A percentile compares a stretch with the other conserved stretches of the same genome.
Evolutionary conservation across 2,329 filamentous ascomycete genomes (phyloP).

Genomic region (Ascochyta koolunga): DNA sequence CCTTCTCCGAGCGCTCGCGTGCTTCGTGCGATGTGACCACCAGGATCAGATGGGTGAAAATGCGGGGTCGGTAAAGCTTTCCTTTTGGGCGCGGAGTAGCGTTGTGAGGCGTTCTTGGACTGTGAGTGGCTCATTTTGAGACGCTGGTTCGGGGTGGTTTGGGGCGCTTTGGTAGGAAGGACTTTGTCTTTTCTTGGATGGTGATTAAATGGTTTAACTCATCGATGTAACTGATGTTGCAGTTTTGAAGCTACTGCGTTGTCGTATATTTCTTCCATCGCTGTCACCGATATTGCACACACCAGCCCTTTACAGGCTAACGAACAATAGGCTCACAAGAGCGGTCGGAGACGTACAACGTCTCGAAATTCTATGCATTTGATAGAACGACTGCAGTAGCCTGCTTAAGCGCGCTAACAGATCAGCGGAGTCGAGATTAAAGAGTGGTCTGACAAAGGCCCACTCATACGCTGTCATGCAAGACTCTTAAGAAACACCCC

Average conservation of each 20-base stretch:
- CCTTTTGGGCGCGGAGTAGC: not conserved
- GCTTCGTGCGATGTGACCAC: slow-evolving; percentile 10
- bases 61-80: slow-evolving; percentile 5
- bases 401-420: not conserved
- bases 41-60: not conserved
- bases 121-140: not conserved
- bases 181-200: no score
- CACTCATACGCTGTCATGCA: slow-evolving; percentile 11
- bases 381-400: not conserved
- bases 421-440: not conserved
- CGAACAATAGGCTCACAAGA: not conserved
- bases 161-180: no score
- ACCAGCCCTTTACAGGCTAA: no score
- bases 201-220: no score
- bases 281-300: not conserved
- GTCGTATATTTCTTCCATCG: not conserved
- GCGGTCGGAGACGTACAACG: not conserved
- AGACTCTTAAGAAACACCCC: not conserved
- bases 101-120: not conserved
- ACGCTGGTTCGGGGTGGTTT: not conserved
- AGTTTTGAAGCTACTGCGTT: not conserved
- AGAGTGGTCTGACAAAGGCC: not conserved
- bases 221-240: no score
- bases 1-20: slow-evolving; percentile 7
- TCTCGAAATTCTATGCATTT: not conserved